phyloP scores from a whole-genome alignment of 2,329 filamentous ascomycete genomes.

The Claviceps sp. region DNA sequence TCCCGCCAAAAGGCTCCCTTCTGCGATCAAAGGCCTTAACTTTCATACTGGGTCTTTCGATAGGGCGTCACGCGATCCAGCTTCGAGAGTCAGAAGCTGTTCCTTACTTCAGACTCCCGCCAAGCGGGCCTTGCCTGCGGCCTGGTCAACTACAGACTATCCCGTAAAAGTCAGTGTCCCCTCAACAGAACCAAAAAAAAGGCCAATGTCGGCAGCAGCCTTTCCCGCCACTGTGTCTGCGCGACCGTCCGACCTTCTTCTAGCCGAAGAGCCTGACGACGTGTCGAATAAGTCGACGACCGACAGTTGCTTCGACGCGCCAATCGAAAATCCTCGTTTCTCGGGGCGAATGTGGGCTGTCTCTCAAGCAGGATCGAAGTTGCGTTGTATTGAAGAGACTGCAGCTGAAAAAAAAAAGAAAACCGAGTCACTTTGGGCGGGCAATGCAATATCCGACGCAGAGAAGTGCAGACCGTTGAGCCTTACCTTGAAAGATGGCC shows the following conservation, averaged over 20 bases:
- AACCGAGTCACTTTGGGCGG: background rate
- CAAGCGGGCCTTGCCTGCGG: conserved; percentile 27
- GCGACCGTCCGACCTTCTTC: conserved; percentile 24
- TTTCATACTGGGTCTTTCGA: conserved; percentile 11
- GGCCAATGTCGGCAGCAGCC: conserved; percentile 21
- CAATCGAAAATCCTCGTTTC: conserved; percentile 25
- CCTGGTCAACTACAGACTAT: conserved; percentile 20
- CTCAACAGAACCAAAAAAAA: conserved; percentile 19
- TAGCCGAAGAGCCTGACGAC: conserved; percentile 20
- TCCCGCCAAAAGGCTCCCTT: conserved; percentile 36
- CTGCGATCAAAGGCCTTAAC: conserved; percentile 27
- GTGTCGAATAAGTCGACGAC: conserved; percentile 8
- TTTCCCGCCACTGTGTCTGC: conserved; percentile 13
- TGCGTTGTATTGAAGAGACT: conserved; percentile 20
- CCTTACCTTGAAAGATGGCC: background rate
- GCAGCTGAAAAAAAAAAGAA: background rate
- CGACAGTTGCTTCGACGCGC: conserved; percentile 21
- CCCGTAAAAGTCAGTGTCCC: conserved; percentile 9
- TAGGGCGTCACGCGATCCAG: conserved; percentile 18
- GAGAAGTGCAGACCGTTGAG: background rate
- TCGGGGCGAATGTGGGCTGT: conserved; percentile 32
- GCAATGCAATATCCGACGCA: background rate
- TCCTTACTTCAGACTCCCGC: conserved; percentile 40
- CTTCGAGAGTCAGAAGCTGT: conserved; percentile 26
- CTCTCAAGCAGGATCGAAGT: conserved; percentile 29